Evolutionary conservation across 176 grass and related monocot species (phyloP), one percentile per base, ranked within the genome.

Genomic region (Canna indica): DNA sequence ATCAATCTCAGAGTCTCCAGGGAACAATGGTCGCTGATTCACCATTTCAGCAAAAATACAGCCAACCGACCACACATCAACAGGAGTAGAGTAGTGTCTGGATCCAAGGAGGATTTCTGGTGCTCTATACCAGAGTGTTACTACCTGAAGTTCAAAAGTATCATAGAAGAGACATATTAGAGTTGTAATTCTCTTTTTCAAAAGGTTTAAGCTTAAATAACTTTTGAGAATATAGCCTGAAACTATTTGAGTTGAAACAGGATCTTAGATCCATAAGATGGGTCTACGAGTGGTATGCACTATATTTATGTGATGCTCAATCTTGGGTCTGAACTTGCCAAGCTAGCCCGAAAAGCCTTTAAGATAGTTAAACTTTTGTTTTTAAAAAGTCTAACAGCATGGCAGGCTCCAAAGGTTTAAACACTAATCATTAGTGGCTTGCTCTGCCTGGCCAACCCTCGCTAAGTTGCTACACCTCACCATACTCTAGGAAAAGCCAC

Each of bases 11-110:
- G 88, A 97, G 61, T 91, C 86, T 17, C 93, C 93, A 73, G 93
- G 88, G 76, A 97, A 97, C 16, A 97, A 73, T 52, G 93, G 79
- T 62, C 72, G 83, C 48, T 84, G 83, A 42, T 85, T 91, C 70
- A 91, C 81, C 92, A 96, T 96, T 80, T 96, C 92, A 69, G 92
- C 92, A 72, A 96, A 96, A 78, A 96, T 88, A 78, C 92, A 96
- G 60, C 92, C 92, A 69, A 91, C 83, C 36, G 92, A 96, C 92
- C 92, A 96, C 64, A 96, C 61, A 36, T 96, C 88, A 75, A 96
- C 84, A 72, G 92, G 88, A 34, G 92, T 96, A n/a, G 92, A 96
- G 70, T 96, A 96, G 28, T 88, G 83, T 68, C 76, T 83, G 28
- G 85, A 82, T 36, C 92, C 92, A 58, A 96, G 82, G 72, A 96